Base-by-base conservation (phyloP, 257 asterid genomes). In the Nicotiana noctiflora region DNA sequence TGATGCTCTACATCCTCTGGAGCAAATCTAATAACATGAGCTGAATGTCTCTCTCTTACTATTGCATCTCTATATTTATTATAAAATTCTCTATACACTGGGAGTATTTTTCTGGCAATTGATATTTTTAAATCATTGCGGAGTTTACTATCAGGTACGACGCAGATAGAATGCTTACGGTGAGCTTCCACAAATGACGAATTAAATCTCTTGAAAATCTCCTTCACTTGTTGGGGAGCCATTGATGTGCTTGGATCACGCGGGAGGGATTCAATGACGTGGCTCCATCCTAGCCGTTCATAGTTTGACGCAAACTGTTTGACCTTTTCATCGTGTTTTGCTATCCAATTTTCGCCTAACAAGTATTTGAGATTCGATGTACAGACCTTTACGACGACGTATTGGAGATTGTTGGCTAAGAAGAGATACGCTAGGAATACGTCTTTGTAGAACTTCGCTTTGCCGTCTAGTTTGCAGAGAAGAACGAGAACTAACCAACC, bases 251-350 rank as follows among this genome's bases (percentile, higher is more conserved):
- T 67, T 0, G 91, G 90, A 75, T 93, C 88, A 3, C 81, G 56
- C 7, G 91, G 94, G 55, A 93, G 81, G 4, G 92, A 80, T 4
- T 86, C 87, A 70, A 89, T 80, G 83, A 93, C 96, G 80, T 87
- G 91, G 85, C 91, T 83, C 98, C 98, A 94, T 27, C 91, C 98
- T 29, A 87, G 79, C 84, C 92, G 90, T 79, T 89, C 90, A 74
- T 92, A 92, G 34, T 81, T 92, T 0, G 89, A 12, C 23, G 94
- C 86, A 68, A 87, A 90, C 75, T 87, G 92, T 70, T 82, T 90
- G 44, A 93, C 90, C 15, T 88, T 91, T 1, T 79, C 60, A 3
- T 91, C 94, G 76, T 90, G 94, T 79, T 85, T 90, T 31, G 86
- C 29, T 19, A 95, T 2, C 99, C 99, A 95, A 3, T 89, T 90